Conservation (phyloP, 192 early-diverging fungal genomes). For the Rhizoclosmatium sp. region DNA sequence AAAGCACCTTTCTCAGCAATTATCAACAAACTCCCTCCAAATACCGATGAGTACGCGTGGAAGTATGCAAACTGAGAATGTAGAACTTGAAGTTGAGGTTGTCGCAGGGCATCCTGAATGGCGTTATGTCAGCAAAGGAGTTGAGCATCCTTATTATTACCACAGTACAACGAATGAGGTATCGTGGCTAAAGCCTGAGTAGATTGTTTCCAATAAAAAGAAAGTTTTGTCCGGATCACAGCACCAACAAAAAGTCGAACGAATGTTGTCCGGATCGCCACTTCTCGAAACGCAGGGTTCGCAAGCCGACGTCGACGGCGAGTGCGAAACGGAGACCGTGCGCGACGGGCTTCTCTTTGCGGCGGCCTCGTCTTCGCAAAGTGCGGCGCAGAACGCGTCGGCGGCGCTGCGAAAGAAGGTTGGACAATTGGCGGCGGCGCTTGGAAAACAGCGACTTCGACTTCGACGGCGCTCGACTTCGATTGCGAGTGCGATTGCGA, state of each 20-base stretch:
- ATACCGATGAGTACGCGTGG: not conserved
- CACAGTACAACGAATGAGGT: conserved; percentile 53
- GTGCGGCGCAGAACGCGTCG: not conserved
- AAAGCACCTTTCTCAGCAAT: conserved; percentile 1
- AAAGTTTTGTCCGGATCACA: not conserved
- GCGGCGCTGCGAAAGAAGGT: not conserved
- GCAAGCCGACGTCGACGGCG: not conserved
- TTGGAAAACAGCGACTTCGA: conserved; percentile 17
- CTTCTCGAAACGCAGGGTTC: not conserved
- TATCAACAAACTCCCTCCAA: not conserved
- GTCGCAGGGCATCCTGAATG: conserved; percentile 55
- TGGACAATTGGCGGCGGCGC: not conserved
- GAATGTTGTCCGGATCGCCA: not conserved
- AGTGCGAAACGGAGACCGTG: conserved; percentile 4
- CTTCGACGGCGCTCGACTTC: not conserved
- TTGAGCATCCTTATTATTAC: conserved; percentile 52
- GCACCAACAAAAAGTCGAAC: not conserved
- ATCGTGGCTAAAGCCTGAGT: conserved; percentile 33
- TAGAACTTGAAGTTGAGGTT: conserved; percentile 35
- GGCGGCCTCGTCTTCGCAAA: not conserved
- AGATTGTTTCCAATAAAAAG: not conserved
- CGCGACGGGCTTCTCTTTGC: conserved; percentile 20
- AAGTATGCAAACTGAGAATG: conserved; percentile 16
- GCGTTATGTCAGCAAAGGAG: conserved; percentile 51
- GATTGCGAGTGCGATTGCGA: not conserved